Percentiles rank a stretch among this genome's conserved stretches.
phyloP scores from a whole-genome alignment of 371 early-diverging fungal genomes.

The Furculomyces boomerangus region DNA sequence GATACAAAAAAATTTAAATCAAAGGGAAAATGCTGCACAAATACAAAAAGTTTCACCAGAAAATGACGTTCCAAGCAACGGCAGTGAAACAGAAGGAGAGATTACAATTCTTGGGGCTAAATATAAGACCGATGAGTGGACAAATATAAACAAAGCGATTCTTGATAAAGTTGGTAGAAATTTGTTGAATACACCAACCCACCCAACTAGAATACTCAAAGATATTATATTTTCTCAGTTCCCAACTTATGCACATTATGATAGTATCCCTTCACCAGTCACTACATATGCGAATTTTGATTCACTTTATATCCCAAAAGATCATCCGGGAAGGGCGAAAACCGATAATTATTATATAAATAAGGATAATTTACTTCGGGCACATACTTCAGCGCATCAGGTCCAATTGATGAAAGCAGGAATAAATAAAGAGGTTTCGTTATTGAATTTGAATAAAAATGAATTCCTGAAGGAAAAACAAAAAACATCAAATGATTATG shows the following conservation, averaged over 20 bases:
- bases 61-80: too few relatives aligned
- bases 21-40: too few relatives aligned
- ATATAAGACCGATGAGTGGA: constrained; percentile 42
- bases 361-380: constrained; percentile 53
- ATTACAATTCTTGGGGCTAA: constrained; percentile 33
- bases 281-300: constrained; percentile 81
- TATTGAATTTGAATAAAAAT: constrained; percentile 15
- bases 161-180: constrained; percentile 54
- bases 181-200: constrained; percentile 60
- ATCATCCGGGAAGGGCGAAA: constrained; percentile 65
- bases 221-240: constrained; percentile 57
- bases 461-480: background rate
- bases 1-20: too few relatives aligned
- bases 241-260: constrained; percentile 39
- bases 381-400: constrained; percentile 94
- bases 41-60: too few relatives aligned
- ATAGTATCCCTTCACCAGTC: constrained; percentile 58
- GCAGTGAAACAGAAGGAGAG: too few relatives aligned
- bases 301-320: constrained; percentile 54
- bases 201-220: constrained; percentile 77
- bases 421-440: background rate
- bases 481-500: constrained; percentile 6
- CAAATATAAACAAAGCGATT: constrained; percentile 64
- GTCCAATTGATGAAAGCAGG: constrained; percentile 38
- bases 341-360: constrained; percentile 92